Evolutionary conservation across 331 rosid genomes (phyloP), one percentile per base, ranked within the genome.

Genomic region (Malus hybrid): DNA sequence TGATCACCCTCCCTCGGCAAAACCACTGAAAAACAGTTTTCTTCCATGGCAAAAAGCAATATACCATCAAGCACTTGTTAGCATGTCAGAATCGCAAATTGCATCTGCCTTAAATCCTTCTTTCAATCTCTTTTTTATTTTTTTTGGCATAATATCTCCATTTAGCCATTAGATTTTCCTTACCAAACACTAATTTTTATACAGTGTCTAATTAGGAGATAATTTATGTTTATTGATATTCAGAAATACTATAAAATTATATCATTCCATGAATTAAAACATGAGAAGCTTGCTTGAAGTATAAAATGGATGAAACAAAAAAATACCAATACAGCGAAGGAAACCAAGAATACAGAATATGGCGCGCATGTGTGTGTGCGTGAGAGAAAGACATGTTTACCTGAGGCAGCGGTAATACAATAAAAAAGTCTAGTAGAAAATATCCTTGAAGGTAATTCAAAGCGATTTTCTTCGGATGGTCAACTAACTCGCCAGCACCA

Each of bases 401-500:
- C 85, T 91, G 96, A 80, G 98, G 97, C 86, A 93, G 92, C 5
- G 98, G 98, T 66, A 93, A 65, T 39, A 88, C 88, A 66, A 78
- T 79, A 64, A 91, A 88, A 20, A 88, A 48, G 86, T 93, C 98
- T 13, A 93, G 6, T 26, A 88, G 57, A 77, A 93, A 89, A 52
- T 67, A 87, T 70, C 93, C 71, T 68, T 61, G 19, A 50, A 93
- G 50, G 84, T 93, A 93, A 80, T 88, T 67, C 58, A 77, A 62
- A 28, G 97, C 97, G 69, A 93, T 90, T 82, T 85, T 81, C 77
- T 78, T 86, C 10, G 98, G 98, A 78, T 86, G 89, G 81, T 89
- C 98, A 73, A 85, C 93, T 82, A 93, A 79, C 72, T 85, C 92
- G 52, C 98, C 98, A 67, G 98, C 93, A 82, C 98, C 97, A 78